Evolutionary conservation across 345 rosid species (phyloP).

Genomic region (Melastoma malabathricum): DNA sequence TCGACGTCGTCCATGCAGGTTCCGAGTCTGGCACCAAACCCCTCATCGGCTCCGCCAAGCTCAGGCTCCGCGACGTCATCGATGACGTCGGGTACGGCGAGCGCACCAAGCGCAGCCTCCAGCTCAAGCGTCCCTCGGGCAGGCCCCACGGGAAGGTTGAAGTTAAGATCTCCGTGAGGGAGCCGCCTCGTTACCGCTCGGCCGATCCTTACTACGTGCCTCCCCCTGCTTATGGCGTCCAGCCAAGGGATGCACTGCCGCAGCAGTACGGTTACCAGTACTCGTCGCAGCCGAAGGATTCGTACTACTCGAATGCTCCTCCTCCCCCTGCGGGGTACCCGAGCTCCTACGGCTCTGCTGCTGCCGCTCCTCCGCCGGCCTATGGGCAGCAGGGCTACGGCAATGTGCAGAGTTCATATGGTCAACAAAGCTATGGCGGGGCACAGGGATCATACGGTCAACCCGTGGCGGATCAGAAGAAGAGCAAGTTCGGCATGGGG

Average conservation of each 20-base stretch:
- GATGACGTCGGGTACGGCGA: slow-evolving; percentile 43
- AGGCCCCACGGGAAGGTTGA: slow-evolving; percentile 80
- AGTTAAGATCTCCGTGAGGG: slow-evolving; percentile 31
- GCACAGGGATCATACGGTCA: slow-evolving; percentile 1
- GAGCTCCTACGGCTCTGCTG: not conserved
- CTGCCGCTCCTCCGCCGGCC: slow-evolving; percentile 8
- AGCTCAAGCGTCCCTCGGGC: slow-evolving; percentile 79
- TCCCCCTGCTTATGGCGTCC: slow-evolving; percentile 13
- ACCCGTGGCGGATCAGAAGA: slow-evolving; percentile 22
- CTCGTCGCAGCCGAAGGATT: slow-evolving; percentile 10
- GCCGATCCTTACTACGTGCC: slow-evolving; percentile 16
- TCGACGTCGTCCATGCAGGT: slow-evolving; percentile 68
- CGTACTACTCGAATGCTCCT: not conserved
- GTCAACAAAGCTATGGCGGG: slow-evolving; percentile 15
- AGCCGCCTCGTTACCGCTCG: slow-evolving; percentile 17
- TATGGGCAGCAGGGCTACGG: slow-evolving; percentile 13
- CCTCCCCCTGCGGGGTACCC: slow-evolving; percentile 4
- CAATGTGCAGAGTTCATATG: slow-evolving; percentile 8
- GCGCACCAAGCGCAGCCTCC: slow-evolving; percentile 21
- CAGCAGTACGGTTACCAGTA: slow-evolving; percentile 11
- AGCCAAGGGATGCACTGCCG: not conserved
- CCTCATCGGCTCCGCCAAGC: slow-evolving; percentile 60
- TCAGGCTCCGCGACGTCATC: slow-evolving; percentile 46
- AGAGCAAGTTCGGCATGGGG: slow-evolving; percentile 64
- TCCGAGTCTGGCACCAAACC: slow-evolving; percentile 53